A percentile compares a stretch with the other conserved stretches of the same genome.
Conservation (phyloP, 208 protist genomes). For the Crithidia fasciculata region DNA sequence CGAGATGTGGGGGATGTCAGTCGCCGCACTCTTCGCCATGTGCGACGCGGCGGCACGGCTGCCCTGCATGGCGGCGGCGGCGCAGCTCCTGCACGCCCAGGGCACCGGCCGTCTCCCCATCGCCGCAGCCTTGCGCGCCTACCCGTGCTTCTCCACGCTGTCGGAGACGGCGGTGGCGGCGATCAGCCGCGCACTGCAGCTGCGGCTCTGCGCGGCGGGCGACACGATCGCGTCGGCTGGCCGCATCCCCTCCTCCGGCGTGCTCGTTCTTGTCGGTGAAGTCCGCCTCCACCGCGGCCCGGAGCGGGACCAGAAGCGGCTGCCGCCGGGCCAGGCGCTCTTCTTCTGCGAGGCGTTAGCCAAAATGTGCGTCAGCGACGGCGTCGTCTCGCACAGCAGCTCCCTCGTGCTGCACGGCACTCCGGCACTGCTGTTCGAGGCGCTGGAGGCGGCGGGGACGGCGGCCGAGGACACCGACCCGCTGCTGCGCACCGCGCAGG, state of each 20-base stretch:
- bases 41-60: conserved; percentile 39
- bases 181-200: conserved; percentile 38
- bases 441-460: conserved; percentile 18
- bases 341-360: conserved; percentile 65
- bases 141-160: conserved; percentile 44
- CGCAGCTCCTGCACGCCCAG: conserved; percentile 20
- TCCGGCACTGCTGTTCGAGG: conserved; percentile 40
- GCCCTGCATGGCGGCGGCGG: conserved; percentile 34
- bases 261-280: conserved; percentile 39
- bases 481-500: conserved; percentile 36
- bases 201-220: conserved; percentile 46
- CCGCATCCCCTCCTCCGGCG: conserved; percentile 28
- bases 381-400: conserved; percentile 44
- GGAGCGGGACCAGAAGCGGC: neutral
- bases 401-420: conserved; percentile 45
- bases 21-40: conserved; percentile 25
- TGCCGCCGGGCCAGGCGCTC: conserved; percentile 34
- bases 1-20: conserved; percentile 60
- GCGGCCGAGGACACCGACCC: conserved; percentile 21
- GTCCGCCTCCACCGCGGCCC: conserved; percentile 21
- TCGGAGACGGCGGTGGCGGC: conserved; percentile 31
- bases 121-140: conserved; percentile 34
- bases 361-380: conserved; percentile 29
- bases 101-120: conserved; percentile 13
- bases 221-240: conserved; percentile 36